Conservation (phyloP, 108 stramenopile genomes). For the Discostella stelligeroides region DNA sequence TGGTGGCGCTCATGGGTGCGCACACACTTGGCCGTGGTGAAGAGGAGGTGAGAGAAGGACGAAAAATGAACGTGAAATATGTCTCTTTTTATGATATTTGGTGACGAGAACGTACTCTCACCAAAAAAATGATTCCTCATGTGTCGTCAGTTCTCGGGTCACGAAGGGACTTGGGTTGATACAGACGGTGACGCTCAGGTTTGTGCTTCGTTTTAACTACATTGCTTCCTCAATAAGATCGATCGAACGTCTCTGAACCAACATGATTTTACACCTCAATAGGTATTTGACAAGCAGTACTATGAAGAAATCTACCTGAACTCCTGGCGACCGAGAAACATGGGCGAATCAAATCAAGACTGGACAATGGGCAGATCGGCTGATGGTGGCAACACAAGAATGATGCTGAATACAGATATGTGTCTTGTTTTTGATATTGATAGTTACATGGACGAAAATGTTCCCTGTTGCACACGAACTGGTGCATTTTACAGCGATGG, state of each 20-base stretch:
- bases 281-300: conserved; percentile 36
- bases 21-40: conserved; percentile 44
- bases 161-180: conserved; percentile 43
- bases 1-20: conserved; percentile 47
- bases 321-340: conserved; percentile 43
- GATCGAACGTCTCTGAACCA: not conserved
- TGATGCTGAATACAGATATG: conserved; percentile 54
- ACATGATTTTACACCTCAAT: not conserved
- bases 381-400: conserved; percentile 10
- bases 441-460: too few relatives aligned
- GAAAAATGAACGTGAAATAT: too few relatives aligned
- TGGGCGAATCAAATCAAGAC: conserved; percentile 18
- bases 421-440: conserved; percentile 41
- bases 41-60: not conserved
- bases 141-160: conserved; percentile 32
- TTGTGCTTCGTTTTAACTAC: not conserved
- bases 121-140: too few relatives aligned
- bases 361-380: conserved; percentile 36
- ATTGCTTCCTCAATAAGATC: too few relatives aligned
- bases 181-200: conserved; percentile 24
- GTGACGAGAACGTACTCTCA: not conserved
- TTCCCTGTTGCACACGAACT: conserved; percentile 35
- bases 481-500: conserved; percentile 17
- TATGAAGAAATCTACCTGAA: conserved; percentile 41
- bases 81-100: not conserved